These are phyloP conservation scores for Acanthamoeba culbertsoni DNA, from an alignment of 208 protist species.

Conservation along the genomic window DNA sequence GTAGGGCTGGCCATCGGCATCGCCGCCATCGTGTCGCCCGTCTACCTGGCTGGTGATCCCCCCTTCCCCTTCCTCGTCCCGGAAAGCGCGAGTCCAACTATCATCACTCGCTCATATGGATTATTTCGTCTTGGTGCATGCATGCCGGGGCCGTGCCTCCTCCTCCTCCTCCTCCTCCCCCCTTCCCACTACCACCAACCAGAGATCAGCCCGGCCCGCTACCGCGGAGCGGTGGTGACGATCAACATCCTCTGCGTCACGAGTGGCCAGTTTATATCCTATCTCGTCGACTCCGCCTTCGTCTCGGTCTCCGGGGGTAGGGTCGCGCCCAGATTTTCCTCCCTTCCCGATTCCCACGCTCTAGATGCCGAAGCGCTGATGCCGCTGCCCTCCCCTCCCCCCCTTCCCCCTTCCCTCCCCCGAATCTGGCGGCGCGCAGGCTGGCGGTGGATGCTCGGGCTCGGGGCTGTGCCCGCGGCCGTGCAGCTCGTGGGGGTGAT, in stretches of 20 bases:
- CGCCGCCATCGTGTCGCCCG: slow-evolving; percentile 88
- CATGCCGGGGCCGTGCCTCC: too few relatives aligned
- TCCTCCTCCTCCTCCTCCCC: too few relatives aligned
- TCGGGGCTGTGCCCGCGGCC: slow-evolving; percentile 86
- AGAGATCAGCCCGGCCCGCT: slow-evolving; percentile 81
- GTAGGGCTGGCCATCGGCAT: slow-evolving; percentile 90
- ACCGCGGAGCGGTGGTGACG: slow-evolving; percentile 88
- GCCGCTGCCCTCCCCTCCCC: too few relatives aligned
- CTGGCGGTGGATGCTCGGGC: slow-evolving; percentile 89
- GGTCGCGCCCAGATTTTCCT: too few relatives aligned
- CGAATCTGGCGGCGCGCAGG: slow-evolving; percentile 71
- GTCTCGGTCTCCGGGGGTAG: not conserved
- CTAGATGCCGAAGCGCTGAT: too few relatives aligned
- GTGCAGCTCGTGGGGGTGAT: slow-evolving; percentile 87
- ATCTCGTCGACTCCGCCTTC: slow-evolving; percentile 83
- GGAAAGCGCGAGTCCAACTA: too few relatives aligned
- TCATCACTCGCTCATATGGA: too few relatives aligned
- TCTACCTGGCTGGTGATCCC: slow-evolving; percentile 91
- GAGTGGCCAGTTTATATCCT: slow-evolving; percentile 87
- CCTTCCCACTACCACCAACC: too few relatives aligned
- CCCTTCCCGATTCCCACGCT: too few relatives aligned
- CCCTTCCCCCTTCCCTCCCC: too few relatives aligned
- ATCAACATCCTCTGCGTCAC: slow-evolving; percentile 90
- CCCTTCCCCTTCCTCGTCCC: too few relatives aligned
- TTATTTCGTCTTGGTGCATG: too few relatives aligned